A percentile compares a stretch with the other conserved stretches of the same genome.
Evolutionary conservation across 176 grass and related monocot genomes (phyloP).

Genomic region (Musa itinerans): DNA sequence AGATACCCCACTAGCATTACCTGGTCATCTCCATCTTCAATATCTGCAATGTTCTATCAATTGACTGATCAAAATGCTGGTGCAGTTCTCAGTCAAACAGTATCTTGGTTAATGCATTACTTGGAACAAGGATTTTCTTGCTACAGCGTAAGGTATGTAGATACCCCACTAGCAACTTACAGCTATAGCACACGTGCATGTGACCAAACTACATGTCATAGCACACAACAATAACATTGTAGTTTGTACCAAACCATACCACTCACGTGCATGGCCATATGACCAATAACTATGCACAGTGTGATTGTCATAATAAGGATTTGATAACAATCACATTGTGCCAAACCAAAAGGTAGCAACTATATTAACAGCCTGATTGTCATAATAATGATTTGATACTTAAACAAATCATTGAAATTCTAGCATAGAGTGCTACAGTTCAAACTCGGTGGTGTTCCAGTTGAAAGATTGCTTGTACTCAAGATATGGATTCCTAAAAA

Average conservation of each 20-base stretch:
- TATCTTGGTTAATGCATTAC: too few relatives aligned
- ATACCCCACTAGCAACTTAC: too few relatives aligned
- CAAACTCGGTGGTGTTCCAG: background rate
- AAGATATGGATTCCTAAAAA: background rate
- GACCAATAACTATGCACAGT: background rate
- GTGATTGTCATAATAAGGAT: background rate
- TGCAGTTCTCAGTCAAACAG: too few relatives aligned
- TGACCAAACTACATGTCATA: too few relatives aligned
- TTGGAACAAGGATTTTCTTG: too few relatives aligned
- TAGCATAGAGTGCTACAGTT: background rate
- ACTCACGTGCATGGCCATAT: too few relatives aligned
- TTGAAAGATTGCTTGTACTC: background rate
- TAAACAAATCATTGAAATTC: background rate
- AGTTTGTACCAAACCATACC: too few relatives aligned
- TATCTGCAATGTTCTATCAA: slow-evolving; percentile 51
- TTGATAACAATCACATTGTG: too few relatives aligned
- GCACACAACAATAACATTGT: too few relatives aligned
- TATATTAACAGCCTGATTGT: background rate
- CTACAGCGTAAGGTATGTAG: too few relatives aligned
- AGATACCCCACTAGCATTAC: slow-evolving; percentile 31
- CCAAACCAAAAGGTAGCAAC: background rate
- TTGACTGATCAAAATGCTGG: background rate
- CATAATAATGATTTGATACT: background rate
- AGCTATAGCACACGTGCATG: too few relatives aligned
- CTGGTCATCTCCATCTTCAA: slow-evolving; percentile 88